Evolutionary conservation across 2,329 filamentous ascomycete genomes (phyloP).

Genomic region (Diaporthe aspalathi): DNA sequence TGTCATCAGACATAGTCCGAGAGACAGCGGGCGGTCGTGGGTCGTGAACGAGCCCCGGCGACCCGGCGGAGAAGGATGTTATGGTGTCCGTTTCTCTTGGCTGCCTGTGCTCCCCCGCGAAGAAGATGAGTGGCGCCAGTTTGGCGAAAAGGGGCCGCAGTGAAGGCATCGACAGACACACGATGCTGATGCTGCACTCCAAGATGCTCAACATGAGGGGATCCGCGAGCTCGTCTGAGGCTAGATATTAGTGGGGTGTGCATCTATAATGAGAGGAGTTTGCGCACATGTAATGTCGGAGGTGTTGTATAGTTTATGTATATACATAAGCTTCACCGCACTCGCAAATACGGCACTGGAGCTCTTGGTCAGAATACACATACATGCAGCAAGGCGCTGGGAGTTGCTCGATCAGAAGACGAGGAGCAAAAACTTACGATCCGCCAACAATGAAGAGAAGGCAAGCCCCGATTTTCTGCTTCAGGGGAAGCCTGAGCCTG

Average conservation of each 20-base stretch:
- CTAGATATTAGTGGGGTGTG: not conserved
- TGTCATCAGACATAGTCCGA: not conserved
- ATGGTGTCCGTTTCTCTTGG: conserved; percentile 20
- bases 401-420: not conserved
- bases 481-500: conserved; percentile 20
- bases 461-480: conserved; percentile 32
- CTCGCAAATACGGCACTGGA: conserved; percentile 31
- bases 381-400: not conserved
- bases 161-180: conserved; percentile 29
- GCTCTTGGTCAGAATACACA: not conserved
- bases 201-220: conserved; percentile 32
- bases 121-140: conserved; percentile 39
- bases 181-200: conserved; percentile 35
- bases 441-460: conserved; percentile 32
- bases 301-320: conserved; percentile 18
- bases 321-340: not conserved
- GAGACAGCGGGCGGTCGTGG: not conserved
- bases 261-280: not conserved
- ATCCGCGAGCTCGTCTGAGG: conserved; percentile 36
- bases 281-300: conserved; percentile 31
- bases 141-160: conserved; percentile 35
- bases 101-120: conserved; percentile 28
- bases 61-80: conserved; percentile 13
- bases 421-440: conserved; percentile 1
- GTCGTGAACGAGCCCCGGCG: not conserved